These are phyloP conservation scores for Dioscorea alata DNA, from an alignment of 106 monocot genomes.

Conservation along the genomic window DNA sequence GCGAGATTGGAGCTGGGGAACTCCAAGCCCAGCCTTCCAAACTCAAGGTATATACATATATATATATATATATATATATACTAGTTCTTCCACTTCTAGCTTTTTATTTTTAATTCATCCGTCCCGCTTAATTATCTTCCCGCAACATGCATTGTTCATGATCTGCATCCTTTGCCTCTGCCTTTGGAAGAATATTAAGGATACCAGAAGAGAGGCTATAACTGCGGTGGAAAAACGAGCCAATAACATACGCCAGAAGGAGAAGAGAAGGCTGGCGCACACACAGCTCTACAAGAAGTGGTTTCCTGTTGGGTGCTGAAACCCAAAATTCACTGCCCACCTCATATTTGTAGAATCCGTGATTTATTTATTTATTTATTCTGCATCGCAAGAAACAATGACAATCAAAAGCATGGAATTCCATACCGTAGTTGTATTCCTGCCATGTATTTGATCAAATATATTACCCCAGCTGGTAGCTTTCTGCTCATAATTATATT, in stretches of 20 bases:
- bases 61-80: too few species aligned
- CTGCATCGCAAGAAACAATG: too few species aligned
- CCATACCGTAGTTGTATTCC: too few species aligned
- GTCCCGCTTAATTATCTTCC: too few species aligned
- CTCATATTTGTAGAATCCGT: neutral
- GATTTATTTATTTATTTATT: too few species aligned
- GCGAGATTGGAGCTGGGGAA: neutral
- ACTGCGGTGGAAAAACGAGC: conserved; percentile 16
- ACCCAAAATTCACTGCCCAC: too few species aligned
- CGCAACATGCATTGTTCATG: too few species aligned
- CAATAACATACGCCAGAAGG: conserved; percentile 7
- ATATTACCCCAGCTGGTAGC: too few species aligned
- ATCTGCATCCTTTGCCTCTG: neutral
- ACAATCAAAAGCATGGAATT: too few species aligned
- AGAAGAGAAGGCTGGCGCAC: conserved; percentile 18
- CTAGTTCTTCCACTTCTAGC: neutral
- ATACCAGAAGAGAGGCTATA: conserved; percentile 1
- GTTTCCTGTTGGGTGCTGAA: conserved; percentile 34
- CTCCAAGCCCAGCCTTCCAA: conserved; percentile 1
- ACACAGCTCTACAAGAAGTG: conserved; percentile 18
- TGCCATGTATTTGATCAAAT: too few species aligned
- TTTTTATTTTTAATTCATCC: neutral
- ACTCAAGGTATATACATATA: neutral
- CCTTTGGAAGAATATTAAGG: neutral
- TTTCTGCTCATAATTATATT: too few species aligned